Evolutionary conservation across 306 rosid species (phyloP), one percentile per base, ranked within the genome.

Genomic region (Castanospermum australe): DNA sequence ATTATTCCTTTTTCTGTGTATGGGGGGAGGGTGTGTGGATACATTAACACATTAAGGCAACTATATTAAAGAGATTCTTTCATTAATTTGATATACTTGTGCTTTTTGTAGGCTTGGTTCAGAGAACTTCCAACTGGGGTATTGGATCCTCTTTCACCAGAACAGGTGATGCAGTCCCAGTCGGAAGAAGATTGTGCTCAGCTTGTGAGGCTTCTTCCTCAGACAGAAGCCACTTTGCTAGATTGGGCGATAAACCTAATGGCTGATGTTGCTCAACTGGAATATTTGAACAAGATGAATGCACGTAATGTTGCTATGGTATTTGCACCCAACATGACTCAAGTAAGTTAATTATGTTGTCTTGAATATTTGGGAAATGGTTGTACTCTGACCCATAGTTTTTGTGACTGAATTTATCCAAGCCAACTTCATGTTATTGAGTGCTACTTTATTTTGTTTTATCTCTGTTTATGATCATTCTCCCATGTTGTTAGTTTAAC

Each of bases 311-410:
- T 90, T 59, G 97, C 97, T 42, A 92, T 88, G 97, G 97, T 92
- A 4, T 92, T 92, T 84, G 94, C 97, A 13, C 97, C 97, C 14
- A 92, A 92, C 80, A 92, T 92, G 97, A 92, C 94, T 80, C 94
- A 90, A 63, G 97, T 92, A 71, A 90, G 91, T 71, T 57, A 66
- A 69, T 64, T 22, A 42, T 78, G 14, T 57, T 15, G 35, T 21
- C 24, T 11, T 65, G 41, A 14, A 17, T 54, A 24, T 66, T 14
- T 30, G 14, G 12, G 13, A 14, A 25, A 20, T 4, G 15, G 18
- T 57, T 41, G 52, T 39, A 38, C 11, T 2, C 68, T 3, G 5
- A 14, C 8, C 21, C 67, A 4, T 14, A 50, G 48, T n/a, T 50
- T 69, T 36, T 65, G 39, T 62, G 18, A 25, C 63, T n/a, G 57